Conservation (phyloP, 768 basidiomycete species). For the Pleurotus tuber-regium region DNA sequence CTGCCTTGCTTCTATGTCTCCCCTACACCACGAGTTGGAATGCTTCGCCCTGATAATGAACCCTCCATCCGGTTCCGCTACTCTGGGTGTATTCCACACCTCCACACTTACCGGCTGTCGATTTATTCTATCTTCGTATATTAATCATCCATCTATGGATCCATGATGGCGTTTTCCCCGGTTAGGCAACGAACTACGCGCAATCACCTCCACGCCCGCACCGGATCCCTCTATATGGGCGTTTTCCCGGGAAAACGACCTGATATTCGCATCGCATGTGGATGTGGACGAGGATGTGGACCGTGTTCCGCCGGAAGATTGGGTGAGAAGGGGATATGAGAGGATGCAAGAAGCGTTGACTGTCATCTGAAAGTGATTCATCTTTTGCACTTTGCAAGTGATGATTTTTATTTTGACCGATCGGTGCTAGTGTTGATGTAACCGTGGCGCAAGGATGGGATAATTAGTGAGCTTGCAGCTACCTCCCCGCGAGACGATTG, state of each 20-base stretch:
- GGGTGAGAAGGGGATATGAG: conserved; percentile 48
- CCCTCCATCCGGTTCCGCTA: background rate
- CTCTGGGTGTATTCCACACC: background rate
- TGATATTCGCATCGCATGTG: conserved; percentile 40
- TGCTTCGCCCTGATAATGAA: conserved; percentile 8
- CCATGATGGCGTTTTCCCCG: background rate
- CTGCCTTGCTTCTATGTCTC: background rate
- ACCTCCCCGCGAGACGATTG: too few species aligned
- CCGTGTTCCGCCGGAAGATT: conserved; percentile 44
- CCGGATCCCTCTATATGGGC: conserved; percentile 62
- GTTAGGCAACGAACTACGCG: conserved; percentile 56
- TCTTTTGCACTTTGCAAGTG: background rate
- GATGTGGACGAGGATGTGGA: conserved; percentile 38
- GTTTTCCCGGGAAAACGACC: conserved; percentile 58
- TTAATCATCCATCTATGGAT: conserved; percentile 1
- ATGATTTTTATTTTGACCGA: background rate
- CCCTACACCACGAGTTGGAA: too few species aligned
- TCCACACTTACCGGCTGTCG: background rate
- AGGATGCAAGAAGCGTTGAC: conserved; percentile 42
- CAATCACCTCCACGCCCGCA: conserved; percentile 56
- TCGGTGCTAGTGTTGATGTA: background rate
- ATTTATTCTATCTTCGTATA: background rate
- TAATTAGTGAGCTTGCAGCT: too few species aligned
- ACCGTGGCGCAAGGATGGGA: conserved; percentile 3
- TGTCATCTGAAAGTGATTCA: background rate